A percentile compares a stretch with the other conserved stretches of the same genome.
Conservation (phyloP, 2,329 filamentous ascomycete species). For the Diaporthe citriasiana region DNA sequence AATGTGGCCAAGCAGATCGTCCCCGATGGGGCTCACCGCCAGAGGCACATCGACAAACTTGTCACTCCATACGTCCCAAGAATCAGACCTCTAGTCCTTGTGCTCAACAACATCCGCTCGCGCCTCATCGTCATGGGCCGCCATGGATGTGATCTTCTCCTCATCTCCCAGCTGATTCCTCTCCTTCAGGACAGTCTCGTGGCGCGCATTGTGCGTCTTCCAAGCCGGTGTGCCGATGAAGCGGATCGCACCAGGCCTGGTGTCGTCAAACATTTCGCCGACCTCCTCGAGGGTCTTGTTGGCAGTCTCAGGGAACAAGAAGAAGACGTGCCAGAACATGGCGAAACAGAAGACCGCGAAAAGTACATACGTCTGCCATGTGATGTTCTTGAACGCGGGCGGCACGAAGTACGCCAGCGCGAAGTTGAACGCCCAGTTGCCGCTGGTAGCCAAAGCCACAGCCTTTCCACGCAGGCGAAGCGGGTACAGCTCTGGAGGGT, state of each 20-base stretch:
- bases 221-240: conserved; percentile 59
- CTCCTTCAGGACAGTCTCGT: conserved; percentile 51
- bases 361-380: conserved; percentile 54
- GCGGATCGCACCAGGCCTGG: conserved; percentile 52
- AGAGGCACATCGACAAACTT: conserved; percentile 29
- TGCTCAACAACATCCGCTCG: neutral
- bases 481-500: conserved; percentile 63
- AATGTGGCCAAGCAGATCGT: neutral
- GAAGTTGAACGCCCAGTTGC: conserved; percentile 59
- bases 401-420: conserved; percentile 57
- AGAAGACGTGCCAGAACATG: conserved; percentile 53
- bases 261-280: conserved; percentile 53
- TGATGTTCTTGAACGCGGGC: conserved; percentile 54
- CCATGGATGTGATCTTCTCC: conserved; percentile 51
- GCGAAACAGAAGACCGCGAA: conserved; percentile 53
- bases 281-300: conserved; percentile 55
- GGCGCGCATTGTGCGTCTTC: conserved; percentile 57
- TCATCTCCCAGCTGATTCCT: conserved; percentile 52
- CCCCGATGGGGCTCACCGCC: conserved; percentile 22
- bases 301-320: conserved; percentile 54
- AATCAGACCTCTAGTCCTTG: conserved; percentile 31
- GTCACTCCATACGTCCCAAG: conserved; percentile 14
- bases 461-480: conserved; percentile 57
- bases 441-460: conserved; percentile 52
- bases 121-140: conserved; percentile 44